Evolutionary conservation across 2,329 filamentous ascomycete species (phyloP).

Genomic region (Xylariaceae sp.): DNA sequence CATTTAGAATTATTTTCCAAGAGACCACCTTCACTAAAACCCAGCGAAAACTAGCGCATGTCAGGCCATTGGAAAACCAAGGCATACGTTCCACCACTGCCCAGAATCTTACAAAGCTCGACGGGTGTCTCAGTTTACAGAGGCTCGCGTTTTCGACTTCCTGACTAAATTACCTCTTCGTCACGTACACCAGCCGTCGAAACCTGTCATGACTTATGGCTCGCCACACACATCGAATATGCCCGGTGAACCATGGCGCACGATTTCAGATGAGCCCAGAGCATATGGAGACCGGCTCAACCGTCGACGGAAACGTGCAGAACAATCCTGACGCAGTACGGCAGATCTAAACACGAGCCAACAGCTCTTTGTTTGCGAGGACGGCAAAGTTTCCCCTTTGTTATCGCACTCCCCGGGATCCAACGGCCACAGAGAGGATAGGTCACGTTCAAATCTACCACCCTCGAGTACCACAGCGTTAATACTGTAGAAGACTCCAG

Average conservation of each 20-base stretch:
- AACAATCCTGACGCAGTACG: slow-evolving; percentile 7
- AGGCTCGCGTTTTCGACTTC: too few relatives aligned
- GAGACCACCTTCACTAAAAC: too few relatives aligned
- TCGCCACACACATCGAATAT: slow-evolving; percentile 5
- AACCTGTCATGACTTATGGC: too few relatives aligned
- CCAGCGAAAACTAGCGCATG: too few relatives aligned
- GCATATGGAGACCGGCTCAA: background rate
- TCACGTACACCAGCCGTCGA: too few relatives aligned
- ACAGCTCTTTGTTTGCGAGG: background rate
- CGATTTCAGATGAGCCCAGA: background rate
- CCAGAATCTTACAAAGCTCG: too few relatives aligned
- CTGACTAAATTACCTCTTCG: too few relatives aligned
- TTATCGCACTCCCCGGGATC: slow-evolving; percentile 1
- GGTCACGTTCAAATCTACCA: slow-evolving; percentile 8
- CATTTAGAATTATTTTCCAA: too few relatives aligned
- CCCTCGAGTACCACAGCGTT: slow-evolving; percentile 1
- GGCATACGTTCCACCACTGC: too few relatives aligned
- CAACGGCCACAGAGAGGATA: background rate
- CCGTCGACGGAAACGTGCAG: slow-evolving; percentile 15
- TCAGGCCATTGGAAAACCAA: too few relatives aligned
- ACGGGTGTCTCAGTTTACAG: too few relatives aligned
- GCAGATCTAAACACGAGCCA: slow-evolving; percentile 10
- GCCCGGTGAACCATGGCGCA: slow-evolving; percentile 9
- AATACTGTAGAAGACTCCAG: background rate
- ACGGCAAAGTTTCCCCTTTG: background rate